Evolutionary conservation across 768 basidiomycete genomes (phyloP).

Genomic region (Phaeolepiota aurea): DNA sequence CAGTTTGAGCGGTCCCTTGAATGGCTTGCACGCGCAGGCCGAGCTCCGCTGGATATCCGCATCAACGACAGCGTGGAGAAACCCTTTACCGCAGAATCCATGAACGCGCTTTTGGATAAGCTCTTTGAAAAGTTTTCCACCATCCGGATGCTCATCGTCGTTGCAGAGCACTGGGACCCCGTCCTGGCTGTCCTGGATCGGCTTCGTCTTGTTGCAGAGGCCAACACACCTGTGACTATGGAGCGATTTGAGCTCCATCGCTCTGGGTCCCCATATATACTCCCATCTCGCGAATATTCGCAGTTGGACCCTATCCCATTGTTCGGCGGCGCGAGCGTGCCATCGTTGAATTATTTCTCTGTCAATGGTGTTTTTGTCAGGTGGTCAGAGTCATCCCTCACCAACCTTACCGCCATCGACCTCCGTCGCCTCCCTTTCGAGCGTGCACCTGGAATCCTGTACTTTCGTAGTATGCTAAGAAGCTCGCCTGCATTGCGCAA

Average conservation of each 20-base stretch:
- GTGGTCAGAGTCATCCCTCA: slow-evolving; percentile 40
- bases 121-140: slow-evolving; percentile 46
- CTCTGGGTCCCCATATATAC: slow-evolving; percentile 35
- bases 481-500: slow-evolving; percentile 42
- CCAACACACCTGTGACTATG: slow-evolving; percentile 31
- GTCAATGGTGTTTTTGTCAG: slow-evolving; percentile 55
- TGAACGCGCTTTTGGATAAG: slow-evolving; percentile 39
- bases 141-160: slow-evolving; percentile 51
- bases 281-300: slow-evolving; percentile 32
- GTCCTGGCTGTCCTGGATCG: slow-evolving; percentile 42
- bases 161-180: slow-evolving; percentile 49
- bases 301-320: slow-evolving; percentile 26
- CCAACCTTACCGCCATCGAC: slow-evolving; percentile 57
- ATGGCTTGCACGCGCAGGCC: slow-evolving; percentile 51
- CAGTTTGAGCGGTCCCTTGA: slow-evolving; percentile 42
- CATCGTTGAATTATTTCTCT: slow-evolving; percentile 39
- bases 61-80: slow-evolving; percentile 35
- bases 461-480: slow-evolving; percentile 45
- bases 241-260: slow-evolving; percentile 63
- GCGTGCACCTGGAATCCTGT: slow-evolving; percentile 35
- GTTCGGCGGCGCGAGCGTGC: slow-evolving; percentile 42
- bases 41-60: slow-evolving; percentile 50
- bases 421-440: slow-evolving; percentile 52
- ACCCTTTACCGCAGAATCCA: slow-evolving; percentile 29
- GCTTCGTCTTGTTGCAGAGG: slow-evolving; percentile 26